Evolutionary conservation across 2,329 filamentous ascomycete species (phyloP).

Genomic region (Stylonectria norvegica): DNA sequence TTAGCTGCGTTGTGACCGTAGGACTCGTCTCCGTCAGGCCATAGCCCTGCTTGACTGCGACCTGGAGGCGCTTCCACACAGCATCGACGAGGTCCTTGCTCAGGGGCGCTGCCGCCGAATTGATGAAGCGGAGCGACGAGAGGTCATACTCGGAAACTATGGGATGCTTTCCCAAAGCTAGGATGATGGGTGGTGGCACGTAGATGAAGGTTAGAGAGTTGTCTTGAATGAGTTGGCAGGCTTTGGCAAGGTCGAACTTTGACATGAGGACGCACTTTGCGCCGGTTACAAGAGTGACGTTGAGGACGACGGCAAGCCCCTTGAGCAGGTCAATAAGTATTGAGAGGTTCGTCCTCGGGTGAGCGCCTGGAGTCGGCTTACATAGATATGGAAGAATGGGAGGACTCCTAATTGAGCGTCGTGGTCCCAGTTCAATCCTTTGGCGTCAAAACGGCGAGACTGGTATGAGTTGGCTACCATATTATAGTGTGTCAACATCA

Average conservation of each 20-base stretch:
- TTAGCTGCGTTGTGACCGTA: conserved; percentile 68
- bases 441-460: conserved; percentile 49
- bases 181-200: conserved; percentile 78
- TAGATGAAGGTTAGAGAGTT: conserved; percentile 74
- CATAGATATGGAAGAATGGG: conserved; percentile 91
- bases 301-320: conserved; percentile 33
- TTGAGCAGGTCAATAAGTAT: conserved; percentile 6
- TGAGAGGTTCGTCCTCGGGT: background rate
- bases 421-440: conserved; percentile 55
- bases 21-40: conserved; percentile 86
- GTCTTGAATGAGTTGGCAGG: conserved; percentile 73
- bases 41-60: conserved; percentile 89
- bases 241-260: conserved; percentile 76
- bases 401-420: conserved; percentile 77
- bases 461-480: conserved; percentile 72
- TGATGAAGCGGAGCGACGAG: conserved; percentile 74
- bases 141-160: conserved; percentile 78
- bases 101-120: conserved; percentile 81
- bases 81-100: conserved; percentile 75
- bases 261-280: conserved; percentile 68
- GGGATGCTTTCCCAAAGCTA: conserved; percentile 77
- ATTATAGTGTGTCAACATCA: conserved; percentile 80
- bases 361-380: conserved; percentile 45
- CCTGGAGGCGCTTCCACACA: conserved; percentile 68
- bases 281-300: conserved; percentile 49